Evolutionary conservation across 257 asterid genomes (phyloP).

Genomic region (Orobanche coerulescens): DNA sequence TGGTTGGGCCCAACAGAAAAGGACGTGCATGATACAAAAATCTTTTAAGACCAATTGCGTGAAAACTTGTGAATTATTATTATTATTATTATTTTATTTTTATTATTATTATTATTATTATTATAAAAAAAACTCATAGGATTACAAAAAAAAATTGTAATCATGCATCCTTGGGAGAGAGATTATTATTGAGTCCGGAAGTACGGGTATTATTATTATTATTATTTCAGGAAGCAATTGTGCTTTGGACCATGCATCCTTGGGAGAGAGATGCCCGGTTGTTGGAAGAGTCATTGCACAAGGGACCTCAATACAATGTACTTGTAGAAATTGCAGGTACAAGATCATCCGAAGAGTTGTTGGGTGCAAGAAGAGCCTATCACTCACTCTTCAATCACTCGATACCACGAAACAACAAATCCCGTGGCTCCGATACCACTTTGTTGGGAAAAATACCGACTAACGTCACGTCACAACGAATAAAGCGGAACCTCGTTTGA

Average conservation of each 20-base stretch:
- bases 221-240: slow-evolving; percentile 59
- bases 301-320: slow-evolving; percentile 34
- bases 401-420: no score
- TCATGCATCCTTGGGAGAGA: no score
- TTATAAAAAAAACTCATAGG: no score
- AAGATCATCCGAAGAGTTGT: slow-evolving; percentile 56
- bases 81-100: not conserved
- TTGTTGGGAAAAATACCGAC: no score
- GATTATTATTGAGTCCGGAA: no score
- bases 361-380: slow-evolving; percentile 80
- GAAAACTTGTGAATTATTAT: not conserved
- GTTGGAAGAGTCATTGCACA: slow-evolving; percentile 44
- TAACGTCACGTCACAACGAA: no score
- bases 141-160: no score
- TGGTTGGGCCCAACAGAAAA: not conserved
- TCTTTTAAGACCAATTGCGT: not conserved
- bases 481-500: no score
- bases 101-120: no score
- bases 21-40: not conserved
- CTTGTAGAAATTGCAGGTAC: slow-evolving; percentile 66
- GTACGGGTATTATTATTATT: not conserved
- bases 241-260: slow-evolving; percentile 81
- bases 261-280: slow-evolving; percentile 91
- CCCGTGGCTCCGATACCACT: no score
- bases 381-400: slow-evolving; percentile 77